Evolutionary conservation across 371 early-diverging fungal genomes (phyloP).

Genomic region (Nematocida sp.): DNA sequence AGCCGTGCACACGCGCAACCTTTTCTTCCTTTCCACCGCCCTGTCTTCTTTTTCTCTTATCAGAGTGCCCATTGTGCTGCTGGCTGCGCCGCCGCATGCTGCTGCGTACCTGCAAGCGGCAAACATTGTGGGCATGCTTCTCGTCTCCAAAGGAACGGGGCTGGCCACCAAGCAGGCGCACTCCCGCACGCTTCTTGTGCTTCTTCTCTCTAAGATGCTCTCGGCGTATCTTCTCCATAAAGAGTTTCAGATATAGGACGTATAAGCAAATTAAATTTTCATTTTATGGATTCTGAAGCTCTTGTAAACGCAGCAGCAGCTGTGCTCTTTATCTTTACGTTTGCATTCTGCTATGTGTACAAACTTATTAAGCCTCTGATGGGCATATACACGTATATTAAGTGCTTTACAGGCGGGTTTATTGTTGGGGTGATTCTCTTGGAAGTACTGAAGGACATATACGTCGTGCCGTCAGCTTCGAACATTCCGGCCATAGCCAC

Average conservation of each 20-base stretch:
- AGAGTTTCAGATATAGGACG: slow-evolving; percentile 1
- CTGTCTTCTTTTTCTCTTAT: background rate
- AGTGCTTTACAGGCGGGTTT: slow-evolving; percentile 59
- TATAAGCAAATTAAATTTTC: slow-evolving; percentile 12
- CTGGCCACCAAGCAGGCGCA: background rate
- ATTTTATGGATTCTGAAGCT: slow-evolving; percentile 22
- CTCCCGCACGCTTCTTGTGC: background rate
- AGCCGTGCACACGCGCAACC: background rate
- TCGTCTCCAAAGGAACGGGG: background rate
- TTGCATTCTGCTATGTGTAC: slow-evolving; percentile 47
- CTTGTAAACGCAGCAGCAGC: slow-evolving; percentile 8
- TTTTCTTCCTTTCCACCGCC: background rate
- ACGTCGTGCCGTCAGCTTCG: background rate
- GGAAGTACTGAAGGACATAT: slow-evolving; percentile 56
- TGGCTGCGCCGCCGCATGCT: no score
- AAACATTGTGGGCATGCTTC: background rate
- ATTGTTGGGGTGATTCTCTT: slow-evolving; percentile 56
- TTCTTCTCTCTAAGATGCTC: background rate
- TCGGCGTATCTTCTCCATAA: background rate
- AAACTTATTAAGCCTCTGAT: slow-evolving; percentile 30
- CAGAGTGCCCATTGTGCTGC: no score
- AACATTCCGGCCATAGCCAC: slow-evolving; percentile 37
- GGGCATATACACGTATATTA: slow-evolving; percentile 50
- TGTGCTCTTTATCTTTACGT: slow-evolving; percentile 53
- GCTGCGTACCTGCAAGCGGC: background rate